Evolutionary conservation across 2,329 filamentous ascomycete genomes (phyloP), one percentile per base, ranked within the genome.

Genomic region (Daldinia sp.): DNA sequence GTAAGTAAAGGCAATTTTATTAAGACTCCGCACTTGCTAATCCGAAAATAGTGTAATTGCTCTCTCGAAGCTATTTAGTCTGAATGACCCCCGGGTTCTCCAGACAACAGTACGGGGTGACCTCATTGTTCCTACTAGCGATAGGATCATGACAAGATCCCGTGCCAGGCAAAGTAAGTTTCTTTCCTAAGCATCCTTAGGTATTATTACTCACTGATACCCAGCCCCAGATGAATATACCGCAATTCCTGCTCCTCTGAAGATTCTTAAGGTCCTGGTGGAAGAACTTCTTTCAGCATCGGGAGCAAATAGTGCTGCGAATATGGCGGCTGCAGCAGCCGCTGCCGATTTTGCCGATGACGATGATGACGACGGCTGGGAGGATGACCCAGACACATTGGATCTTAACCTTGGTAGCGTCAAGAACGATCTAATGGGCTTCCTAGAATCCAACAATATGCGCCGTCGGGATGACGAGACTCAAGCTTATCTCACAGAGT

Each of bases 231-330:
- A 97, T 75, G 89, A 90, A 75, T 98, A 90, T 80, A 97, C 93
- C 4, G 87, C 91, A 63, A 88, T 99, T 61, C 87, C 94, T 0
- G 94, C 94, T 0, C 89, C 92, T 1, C 85, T 99, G 73, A 99
- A 99, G 81, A 97, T 99, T 63, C 81, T 98, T 78, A 99, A 99
- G 81, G 90, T 98, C 3, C 86, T 99, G 7, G 90, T 98, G 47
- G 93, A 97, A 74, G 95, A 99, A 79, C 86, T 99, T 2, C 83
- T 91, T 4, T 93, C 92, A 0, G 92, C 93, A 1, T 89, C 91
- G 3, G 92, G 92, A 21, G 78, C 80, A n/a, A 79, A 82, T 62
- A 80, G 80, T 49, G 84, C 87, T 51, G 82, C 88, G 0, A 85
- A 87, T 1, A 86, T 87, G 0, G 89, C 87, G 0, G 85, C 87